Percentiles rank a stretch among this genome's conserved stretches.
Conservation (phyloP, 148 eudicot species). For the Chenopodium formosanum region DNA sequence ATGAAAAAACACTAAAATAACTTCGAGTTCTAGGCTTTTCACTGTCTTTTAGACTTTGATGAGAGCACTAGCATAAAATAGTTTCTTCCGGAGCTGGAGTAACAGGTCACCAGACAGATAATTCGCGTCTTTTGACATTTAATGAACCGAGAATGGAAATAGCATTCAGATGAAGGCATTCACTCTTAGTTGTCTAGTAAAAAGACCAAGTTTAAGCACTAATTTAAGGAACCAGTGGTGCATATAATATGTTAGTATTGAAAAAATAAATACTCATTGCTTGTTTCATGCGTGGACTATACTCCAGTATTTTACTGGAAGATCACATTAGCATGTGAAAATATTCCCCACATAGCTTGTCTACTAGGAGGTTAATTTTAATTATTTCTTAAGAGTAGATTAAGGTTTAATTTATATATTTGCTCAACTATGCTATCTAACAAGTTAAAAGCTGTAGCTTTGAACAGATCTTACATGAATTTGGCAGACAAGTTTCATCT, state of each 20-base stretch:
- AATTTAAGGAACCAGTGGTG: background rate
- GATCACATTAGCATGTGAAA: background rate
- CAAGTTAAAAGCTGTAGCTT: background rate
- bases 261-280: background rate
- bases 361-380: background rate
- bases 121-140: background rate
- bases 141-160: background rate
- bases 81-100: background rate
- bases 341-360: background rate
- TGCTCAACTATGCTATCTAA: background rate
- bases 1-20: background rate
- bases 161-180: background rate
- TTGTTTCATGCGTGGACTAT: background rate
- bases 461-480: background rate
- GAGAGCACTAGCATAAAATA: background rate
- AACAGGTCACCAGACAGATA: background rate
- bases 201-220: background rate
- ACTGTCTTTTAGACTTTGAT: background rate
- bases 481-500: conserved; percentile 1
- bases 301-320: background rate
- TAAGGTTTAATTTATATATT: background rate
- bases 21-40: no score
- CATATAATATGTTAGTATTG: background rate
- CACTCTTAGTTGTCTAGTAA: background rate
- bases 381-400: background rate